Percentiles rank a stretch among this genome's conserved stretches.
phyloP scores from a whole-genome alignment of 106 monocot genomes.

The Apostasia ramifera region DNA sequence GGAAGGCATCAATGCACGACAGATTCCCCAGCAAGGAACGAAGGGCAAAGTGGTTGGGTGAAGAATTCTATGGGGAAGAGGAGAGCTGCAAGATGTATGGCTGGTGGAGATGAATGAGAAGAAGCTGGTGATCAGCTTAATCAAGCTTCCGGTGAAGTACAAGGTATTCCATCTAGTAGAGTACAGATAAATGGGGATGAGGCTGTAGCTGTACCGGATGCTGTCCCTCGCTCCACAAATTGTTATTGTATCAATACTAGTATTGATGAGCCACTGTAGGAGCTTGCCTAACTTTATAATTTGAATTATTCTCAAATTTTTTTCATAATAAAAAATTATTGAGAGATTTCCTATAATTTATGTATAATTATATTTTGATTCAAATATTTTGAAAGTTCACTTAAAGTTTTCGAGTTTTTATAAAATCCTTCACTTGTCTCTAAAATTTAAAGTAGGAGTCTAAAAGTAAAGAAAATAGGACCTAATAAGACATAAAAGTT shows the following conservation, averaged over 20 bases:
- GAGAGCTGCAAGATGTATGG: conserved; percentile 2
- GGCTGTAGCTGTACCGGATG: not conserved
- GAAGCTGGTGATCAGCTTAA: conserved; percentile 5
- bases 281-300: conserved; percentile 2
- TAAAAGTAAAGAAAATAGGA: no score
- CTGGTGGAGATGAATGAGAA: conserved; percentile 1
- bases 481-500: no score
- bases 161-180: not conserved
- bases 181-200: not conserved
- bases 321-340: no score
- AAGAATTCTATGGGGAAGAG: conserved; percentile 29
- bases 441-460: no score
- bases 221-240: not conserved
- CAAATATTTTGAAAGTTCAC: no score
- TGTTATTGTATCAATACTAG: not conserved
- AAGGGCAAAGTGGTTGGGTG: conserved; percentile 9
- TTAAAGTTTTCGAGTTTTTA: no score
- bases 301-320: no score
- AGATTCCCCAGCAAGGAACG: not conserved
- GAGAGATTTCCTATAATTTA: no score
- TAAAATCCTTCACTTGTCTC: no score
- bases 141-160: not conserved
- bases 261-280: conserved; percentile 2
- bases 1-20: conserved; percentile 13
- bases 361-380: no score